Percentiles rank a stretch among this genome's conserved stretches.
These are phyloP conservation scores for Circinella umbellata DNA, from an alignment of 371 early-diverging fungal genomes.

Conservation along the genomic window DNA sequence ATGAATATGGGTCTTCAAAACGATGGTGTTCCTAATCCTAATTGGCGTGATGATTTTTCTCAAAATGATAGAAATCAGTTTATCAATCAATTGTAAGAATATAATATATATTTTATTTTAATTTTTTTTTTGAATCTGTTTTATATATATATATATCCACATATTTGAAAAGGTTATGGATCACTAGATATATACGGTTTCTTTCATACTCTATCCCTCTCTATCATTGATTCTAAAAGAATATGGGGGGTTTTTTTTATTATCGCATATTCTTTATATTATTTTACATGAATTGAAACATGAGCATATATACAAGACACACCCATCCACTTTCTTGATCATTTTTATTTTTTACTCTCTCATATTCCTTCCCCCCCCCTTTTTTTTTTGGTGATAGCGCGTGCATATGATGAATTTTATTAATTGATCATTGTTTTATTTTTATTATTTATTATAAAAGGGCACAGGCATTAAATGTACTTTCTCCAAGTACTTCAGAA, in stretches of 20 bases:
- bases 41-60: constrained; percentile 49
- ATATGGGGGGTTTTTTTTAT: no score
- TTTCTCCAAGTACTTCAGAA: constrained; percentile 43
- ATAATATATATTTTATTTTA: neutral
- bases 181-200: no score
- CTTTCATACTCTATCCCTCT: no score
- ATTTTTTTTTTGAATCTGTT: neutral
- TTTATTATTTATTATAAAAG: constrained; percentile 18
- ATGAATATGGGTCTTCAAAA: constrained; percentile 21
- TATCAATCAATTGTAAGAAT: constrained; percentile 51
- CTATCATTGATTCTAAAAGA: no score
- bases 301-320: no score
- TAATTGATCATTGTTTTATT: neutral
- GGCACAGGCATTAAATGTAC: constrained; percentile 35
- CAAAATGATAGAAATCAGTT: constrained; percentile 42
- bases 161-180: no score
- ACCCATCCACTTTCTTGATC: neutral
- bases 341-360: no score
- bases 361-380: neutral
- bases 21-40: constrained; percentile 29
- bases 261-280: no score
- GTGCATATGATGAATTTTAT: neutral
- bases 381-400: neutral
- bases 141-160: neutral
- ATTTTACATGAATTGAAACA: no score